Conservation (phyloP, 169 alveolate species). For the Plasmodium falciparum region DNA sequence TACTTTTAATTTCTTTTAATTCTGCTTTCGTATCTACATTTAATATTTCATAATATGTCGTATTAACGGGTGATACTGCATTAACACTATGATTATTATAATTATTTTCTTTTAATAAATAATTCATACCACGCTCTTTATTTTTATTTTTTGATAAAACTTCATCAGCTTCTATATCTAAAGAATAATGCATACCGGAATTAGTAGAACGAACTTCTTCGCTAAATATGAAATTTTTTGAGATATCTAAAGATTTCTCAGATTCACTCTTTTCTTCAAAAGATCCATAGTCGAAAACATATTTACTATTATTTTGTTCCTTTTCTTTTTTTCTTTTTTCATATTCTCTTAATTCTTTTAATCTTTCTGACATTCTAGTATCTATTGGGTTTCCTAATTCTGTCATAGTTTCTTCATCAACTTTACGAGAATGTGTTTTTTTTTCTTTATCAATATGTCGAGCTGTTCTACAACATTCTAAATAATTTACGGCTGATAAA, state of each 20-base stretch:
- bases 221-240: too few species aligned
- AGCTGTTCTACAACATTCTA: too few species aligned
- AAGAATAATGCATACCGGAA: constrained; percentile 12
- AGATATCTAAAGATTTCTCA: too few species aligned
- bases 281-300: not conserved
- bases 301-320: not conserved
- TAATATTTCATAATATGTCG: constrained; percentile 78
- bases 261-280: not conserved
- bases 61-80: constrained; percentile 44
- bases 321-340: too few species aligned
- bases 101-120: not conserved
- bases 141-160: not conserved
- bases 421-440: too few species aligned
- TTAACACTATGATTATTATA: not conserved
- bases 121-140: not conserved
- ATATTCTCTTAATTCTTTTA: not conserved
- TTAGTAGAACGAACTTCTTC: not conserved
- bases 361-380: too few species aligned
- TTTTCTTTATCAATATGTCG: too few species aligned
- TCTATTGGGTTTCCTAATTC: too few species aligned
- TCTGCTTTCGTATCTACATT: constrained; percentile 85
- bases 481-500: too few species aligned
- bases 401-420: too few species aligned
- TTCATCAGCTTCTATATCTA: constrained; percentile 26
- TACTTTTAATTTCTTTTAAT: constrained; percentile 90